phyloP scores from a whole-genome alignment of 169 alveolate species.

The Plasmodium gonderi region DNA sequence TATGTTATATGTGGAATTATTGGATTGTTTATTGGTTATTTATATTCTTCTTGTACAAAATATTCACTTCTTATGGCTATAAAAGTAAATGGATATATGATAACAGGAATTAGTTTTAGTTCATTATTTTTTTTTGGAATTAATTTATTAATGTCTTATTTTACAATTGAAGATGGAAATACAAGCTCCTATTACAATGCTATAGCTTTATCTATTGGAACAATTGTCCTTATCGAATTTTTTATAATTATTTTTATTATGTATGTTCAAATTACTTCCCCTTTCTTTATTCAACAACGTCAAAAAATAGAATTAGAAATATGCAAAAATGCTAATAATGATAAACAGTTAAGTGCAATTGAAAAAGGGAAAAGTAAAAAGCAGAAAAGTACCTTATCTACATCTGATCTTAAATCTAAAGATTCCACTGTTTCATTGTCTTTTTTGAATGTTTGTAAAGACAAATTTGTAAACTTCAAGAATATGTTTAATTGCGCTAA shows the following conservation, averaged over 20 bases:
- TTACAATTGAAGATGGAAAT: constrained; percentile 53
- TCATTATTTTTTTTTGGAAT: constrained; percentile 28
- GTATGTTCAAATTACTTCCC: constrained; percentile 22
- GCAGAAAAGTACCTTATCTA: neutral
- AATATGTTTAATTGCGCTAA: constrained; percentile 40
- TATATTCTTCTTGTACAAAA: constrained; percentile 50
- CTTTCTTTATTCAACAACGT: constrained; percentile 4
- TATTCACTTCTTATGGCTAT: constrained; percentile 14
- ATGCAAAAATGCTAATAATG: neutral
- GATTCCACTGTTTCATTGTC: neutral
- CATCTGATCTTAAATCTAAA: neutral
- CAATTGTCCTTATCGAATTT: neutral
- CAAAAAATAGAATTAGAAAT: constrained; percentile 10
- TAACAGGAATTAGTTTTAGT: constrained; percentile 50
- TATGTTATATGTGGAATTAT: constrained; percentile 7
- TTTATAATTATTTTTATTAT: neutral
- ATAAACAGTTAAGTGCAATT: neutral
- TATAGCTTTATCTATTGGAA: constrained; percentile 3
- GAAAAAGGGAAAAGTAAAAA: constrained; percentile 21
- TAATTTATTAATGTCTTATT: constrained; percentile 27
- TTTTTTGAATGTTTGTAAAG: neutral
- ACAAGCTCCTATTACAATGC: constrained; percentile 25
- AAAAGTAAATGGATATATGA: constrained; percentile 34
- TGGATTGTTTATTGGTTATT: constrained; percentile 54
- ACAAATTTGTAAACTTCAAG: neutral